Evolutionary conservation across 371 early-diverging fungal genomes (phyloP).

Genomic region (Amoeboaphelidium protococcarum): DNA sequence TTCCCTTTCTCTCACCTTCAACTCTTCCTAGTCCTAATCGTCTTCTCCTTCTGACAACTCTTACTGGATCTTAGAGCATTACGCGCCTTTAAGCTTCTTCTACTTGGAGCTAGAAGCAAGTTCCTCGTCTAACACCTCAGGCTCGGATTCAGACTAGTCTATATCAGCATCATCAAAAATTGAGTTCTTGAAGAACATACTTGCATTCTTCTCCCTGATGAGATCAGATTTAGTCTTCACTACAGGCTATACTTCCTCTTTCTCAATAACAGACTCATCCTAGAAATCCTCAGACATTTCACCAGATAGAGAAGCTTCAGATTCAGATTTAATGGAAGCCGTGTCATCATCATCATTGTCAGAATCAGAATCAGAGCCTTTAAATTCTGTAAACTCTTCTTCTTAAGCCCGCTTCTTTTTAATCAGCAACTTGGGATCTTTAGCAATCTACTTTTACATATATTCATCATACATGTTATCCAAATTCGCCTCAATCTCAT

Average conservation of each 20-base stretch:
- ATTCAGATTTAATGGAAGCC: constrained; percentile 14
- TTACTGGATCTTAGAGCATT: constrained; percentile 11
- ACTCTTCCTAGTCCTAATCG: constrained; percentile 13
- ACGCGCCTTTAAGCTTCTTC: constrained; percentile 10
- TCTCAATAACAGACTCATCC: neutral
- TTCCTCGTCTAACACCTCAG: too few relatives aligned
- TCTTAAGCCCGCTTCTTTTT: constrained; percentile 9
- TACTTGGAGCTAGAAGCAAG: too few relatives aligned
- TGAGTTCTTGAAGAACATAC: constrained; percentile 76
- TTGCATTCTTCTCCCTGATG: constrained; percentile 19
- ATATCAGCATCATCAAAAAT: constrained; percentile 41
- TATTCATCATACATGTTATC: neutral
- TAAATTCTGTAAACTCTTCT: constrained; percentile 7
- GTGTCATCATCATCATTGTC: constrained; percentile 7
- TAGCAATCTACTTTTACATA: neutral
- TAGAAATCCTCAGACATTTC: neutral
- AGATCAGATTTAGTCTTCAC: neutral
- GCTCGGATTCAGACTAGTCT: constrained; percentile 30
- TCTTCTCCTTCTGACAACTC: constrained; percentile 12
- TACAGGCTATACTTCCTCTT: neutral
- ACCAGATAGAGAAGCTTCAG: constrained; percentile 1
- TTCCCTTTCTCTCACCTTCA: constrained; percentile 11
- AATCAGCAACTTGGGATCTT: constrained; percentile 7
- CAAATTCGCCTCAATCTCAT: neutral
- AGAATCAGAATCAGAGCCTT: constrained; percentile 1